Base-by-base conservation (phyloP, 2,329 filamentous ascomycete species). In the Aspergillus terreus region DNA sequence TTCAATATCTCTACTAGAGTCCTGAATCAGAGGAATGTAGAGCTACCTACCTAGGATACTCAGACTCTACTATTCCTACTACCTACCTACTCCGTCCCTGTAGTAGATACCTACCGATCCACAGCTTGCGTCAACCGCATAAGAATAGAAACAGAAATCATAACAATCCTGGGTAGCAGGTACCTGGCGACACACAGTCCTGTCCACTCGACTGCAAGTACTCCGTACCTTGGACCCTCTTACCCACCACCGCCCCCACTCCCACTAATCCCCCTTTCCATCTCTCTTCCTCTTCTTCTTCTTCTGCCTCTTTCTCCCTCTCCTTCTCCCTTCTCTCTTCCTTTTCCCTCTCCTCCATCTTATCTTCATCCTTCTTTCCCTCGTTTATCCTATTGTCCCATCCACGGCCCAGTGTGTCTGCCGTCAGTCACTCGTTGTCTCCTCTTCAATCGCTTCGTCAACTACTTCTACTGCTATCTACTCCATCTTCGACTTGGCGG, bases 361-460 rank as follows among this genome's bases (percentile, higher is more conserved):
- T n/a, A 27, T 9, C 27, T 30, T 30, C 35, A 32, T 49, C 38
- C 41, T 46, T 45, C 44, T 46, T 48, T 51, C 44, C 48, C 50
- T 38, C 40, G 44, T 54, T 36, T 44, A 44, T 54, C 44, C 27
- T 46, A 49, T 49, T 52, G 27, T 54, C 49, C 45, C 46, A 41
- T 50, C 52, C 51, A 54, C 58, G 54, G 57, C 53, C 40, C 41
- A 40, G 50, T 56, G 49, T 55, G 48, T 51, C 46, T 41, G 54
- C 55, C 55, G 58, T 60, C 55, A 58, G 58, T 61, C 58, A 59
- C 49, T 61, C 58, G 58, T 61, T 61, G 47, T 55, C 21, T 38
- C 45, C 35, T 43, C 35, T 15, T 48, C 21, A 6, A 44, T 46
- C 36, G 45, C 42, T 19, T 52, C 30, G 15, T 25, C 32, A 51